phyloP scores from a whole-genome alignment of 495 filamentous ascomycete genomes.

The Aspergillus funiculosus region DNA sequence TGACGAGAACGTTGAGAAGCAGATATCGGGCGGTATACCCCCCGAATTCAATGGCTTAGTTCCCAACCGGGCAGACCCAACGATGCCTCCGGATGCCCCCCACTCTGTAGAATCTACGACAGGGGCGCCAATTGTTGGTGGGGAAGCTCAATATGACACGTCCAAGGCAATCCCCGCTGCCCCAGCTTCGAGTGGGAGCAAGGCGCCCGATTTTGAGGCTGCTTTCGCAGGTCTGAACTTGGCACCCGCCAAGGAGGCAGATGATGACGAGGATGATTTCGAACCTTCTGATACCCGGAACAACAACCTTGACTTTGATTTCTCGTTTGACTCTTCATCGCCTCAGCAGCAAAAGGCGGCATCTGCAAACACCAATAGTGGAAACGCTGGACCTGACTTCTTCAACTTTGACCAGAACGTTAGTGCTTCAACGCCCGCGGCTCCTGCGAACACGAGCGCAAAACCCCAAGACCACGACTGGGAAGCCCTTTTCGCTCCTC shows the following conservation, averaged over 20 bases:
- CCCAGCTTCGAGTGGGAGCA: constrained; percentile 27
- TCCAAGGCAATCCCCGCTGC: constrained; percentile 15
- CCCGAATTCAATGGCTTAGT: constrained; percentile 60
- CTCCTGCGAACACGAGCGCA: constrained; percentile 24
- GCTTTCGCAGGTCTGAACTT: constrained; percentile 77
- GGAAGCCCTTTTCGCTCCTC: constrained; percentile 87
- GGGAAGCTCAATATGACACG: constrained; percentile 28
- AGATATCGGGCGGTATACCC: constrained; percentile 42
- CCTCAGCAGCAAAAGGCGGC: constrained; percentile 24
- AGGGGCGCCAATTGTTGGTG: constrained; percentile 39
- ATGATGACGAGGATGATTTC: constrained; percentile 55
- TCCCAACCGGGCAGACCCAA: constrained; percentile 60
- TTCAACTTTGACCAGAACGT: constrained; percentile 48
- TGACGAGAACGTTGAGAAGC: constrained; percentile 38
- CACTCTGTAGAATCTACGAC: constrained; percentile 39
- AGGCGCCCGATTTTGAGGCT: constrained; percentile 69
- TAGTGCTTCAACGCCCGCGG: constrained; percentile 36
- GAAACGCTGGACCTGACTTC: constrained; percentile 31
- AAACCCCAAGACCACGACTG: constrained; percentile 63
- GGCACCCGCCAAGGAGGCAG: constrained; percentile 62
- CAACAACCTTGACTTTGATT: constrained; percentile 62
- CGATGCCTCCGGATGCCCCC: constrained; percentile 42
- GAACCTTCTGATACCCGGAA: constrained; percentile 33
- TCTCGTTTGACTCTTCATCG: constrained; percentile 52
- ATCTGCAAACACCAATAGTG: constrained; percentile 19